Base-by-base conservation (phyloP, 108 stramenopile genomes). In the Pseudonitzschia multiseries region DNA sequence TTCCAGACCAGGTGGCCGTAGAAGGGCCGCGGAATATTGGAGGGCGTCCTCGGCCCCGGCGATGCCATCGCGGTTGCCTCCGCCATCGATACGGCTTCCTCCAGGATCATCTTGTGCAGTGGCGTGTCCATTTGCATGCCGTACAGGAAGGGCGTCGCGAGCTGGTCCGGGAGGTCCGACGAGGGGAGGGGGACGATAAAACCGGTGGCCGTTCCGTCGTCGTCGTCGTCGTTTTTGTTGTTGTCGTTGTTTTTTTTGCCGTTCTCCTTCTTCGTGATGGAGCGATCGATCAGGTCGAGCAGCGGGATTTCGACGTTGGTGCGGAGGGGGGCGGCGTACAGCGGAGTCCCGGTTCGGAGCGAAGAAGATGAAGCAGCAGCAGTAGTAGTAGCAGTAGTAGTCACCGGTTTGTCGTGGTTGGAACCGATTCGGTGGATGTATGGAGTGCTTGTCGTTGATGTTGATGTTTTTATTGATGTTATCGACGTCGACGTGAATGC, bases 1-100 rank as follows among this genome's bases (percentile, higher is more conserved):
- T 79, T 89, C 73, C 66, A 84, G 4, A 87, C 90, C 42, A 94
- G 32, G 54, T 89, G 89, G 1, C 92, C 92, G 70, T 86, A 93
- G 24, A 75, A 54, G 24, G 68, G 71, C 26, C 52, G 52, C 61
- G 69, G 52, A 40, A 22, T 15, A 46, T 17, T 8, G 4, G 46
- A 32, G 9, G 13, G 56, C 14, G 69, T n/a, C n/a, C n/a, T 33
- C 65, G 24, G 68, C 43, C 53, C 46, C 54, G 27, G 24, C 56
- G 41, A 48, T 32, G 24, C 48, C 33, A 52, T 15, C 10, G 42
- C 46, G 21, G 51, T 12, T 8, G 53, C 42, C 56, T 32, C 53
- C 36, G 40, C 61, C 61, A 60, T 29, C 6, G 54, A 42, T 44
- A 87, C 65, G 46, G 87, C 85, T 67, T 88, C 83, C 54, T 87